Evolutionary conservation across 257 asterid species (phyloP), one percentile per base, ranked within the genome.

Genomic region (Nicotiana sylvestris): DNA sequence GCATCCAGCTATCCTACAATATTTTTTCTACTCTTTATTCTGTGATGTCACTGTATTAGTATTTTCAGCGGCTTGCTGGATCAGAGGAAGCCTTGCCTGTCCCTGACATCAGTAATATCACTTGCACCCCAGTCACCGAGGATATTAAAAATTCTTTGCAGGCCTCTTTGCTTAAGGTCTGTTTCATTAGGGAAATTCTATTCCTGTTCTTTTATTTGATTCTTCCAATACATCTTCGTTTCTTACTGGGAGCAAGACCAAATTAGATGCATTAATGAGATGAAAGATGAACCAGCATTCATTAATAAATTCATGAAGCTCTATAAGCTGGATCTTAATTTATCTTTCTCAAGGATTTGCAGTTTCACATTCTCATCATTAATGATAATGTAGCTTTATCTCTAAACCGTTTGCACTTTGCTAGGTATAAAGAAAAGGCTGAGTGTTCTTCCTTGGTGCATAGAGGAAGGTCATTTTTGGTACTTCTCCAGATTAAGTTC

Each of bases 11-110:
- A 29, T 76, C 64, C 64, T 51, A 16, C 64, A 49, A 51, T 56
- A 49, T 15, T 39, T 18, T 76, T 15, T 29, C 49, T 53, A 29
- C 29, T 76, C 64, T 51, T 76, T 76, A 76, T 51, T 29, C 8
- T 53, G 80, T 76, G 62, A 53, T 76, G 13, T 76, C 29, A 7
- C 80, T 27, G 62, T 39, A 76, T 16, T 29, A 66, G 43, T 80
- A 86, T 66, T 17, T 89, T 84, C 94, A 96, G 98, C 91, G 98
- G 86, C 97, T 94, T 85, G 91, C 90, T 82, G 93, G 95, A 70
- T 90, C 93, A 58, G 99, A 96, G 87, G 99, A 96, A 87, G 85
- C 88, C 82, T 86, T 93, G 82, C 97, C 99, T 66, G 82, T 85
- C 80, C 91, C 91, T 86, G 88, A 82, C 46, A 60, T 77, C 83